Conservation (phyloP, 1,139 yeast genomes). For the Pichia sp. region DNA sequence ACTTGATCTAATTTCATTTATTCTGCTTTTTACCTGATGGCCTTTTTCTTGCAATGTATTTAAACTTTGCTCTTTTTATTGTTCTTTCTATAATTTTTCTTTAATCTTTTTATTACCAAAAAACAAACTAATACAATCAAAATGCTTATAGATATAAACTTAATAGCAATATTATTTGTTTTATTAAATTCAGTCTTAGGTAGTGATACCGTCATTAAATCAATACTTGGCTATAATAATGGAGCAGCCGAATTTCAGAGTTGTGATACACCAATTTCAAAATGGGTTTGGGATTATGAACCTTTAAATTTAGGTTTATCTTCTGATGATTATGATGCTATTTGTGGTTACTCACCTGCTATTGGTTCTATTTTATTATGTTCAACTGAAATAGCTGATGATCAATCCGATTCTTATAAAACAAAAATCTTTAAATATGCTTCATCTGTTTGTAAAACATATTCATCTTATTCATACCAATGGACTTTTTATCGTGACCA, state of each 20-base stretch:
- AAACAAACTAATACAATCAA: too few relatives aligned
- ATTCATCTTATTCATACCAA: slow-evolving; percentile 13
- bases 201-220: too few relatives aligned
- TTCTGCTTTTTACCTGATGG: too few relatives aligned
- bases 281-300: slow-evolving; percentile 12
- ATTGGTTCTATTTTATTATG: slow-evolving; percentile 27
- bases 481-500: slow-evolving; percentile 20
- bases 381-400: slow-evolving; percentile 16
- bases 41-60: too few relatives aligned
- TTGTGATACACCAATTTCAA: slow-evolving; percentile 8
- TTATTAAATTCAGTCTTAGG: neutral
- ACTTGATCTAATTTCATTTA: too few relatives aligned
- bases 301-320: slow-evolving; percentile 4
- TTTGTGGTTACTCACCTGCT: slow-evolving; percentile 25
- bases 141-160: too few relatives aligned
- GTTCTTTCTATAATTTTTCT: too few relatives aligned
- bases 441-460: slow-evolving; percentile 14
- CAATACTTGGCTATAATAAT: neutral
- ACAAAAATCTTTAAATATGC: slow-evolving; percentile 16
- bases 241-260: slow-evolving; percentile 17
- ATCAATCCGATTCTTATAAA: slow-evolving; percentile 11
- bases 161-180: too few relatives aligned
- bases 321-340: slow-evolving; percentile 13
- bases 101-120: too few relatives aligned
- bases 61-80: too few relatives aligned